Evolutionary conservation across 2,329 filamentous ascomycete genomes (phyloP), one percentile per base, ranked within the genome.

Genomic region (Trichoderma hamatum): DNA sequence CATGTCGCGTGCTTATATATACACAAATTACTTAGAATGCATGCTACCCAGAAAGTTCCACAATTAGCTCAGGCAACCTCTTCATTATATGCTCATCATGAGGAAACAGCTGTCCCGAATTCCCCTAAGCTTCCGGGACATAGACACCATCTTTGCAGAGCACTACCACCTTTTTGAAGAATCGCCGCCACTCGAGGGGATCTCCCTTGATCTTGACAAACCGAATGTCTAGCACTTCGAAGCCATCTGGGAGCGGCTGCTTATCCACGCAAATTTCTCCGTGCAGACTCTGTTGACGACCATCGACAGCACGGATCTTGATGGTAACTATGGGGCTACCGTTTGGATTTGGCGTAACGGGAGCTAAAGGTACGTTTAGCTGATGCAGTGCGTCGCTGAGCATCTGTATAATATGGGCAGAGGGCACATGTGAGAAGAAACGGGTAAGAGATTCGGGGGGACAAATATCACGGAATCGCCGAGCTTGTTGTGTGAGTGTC

Each of bases 201-300:
- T 99, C 96, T 6, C 96, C 96, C 82, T 97, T 97, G 66, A 92
- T 86, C 82, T 99, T 99, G 73, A 96, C 88, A 77, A 99, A 98
- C 63, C 93, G 87, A 32, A 97, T 92, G 78, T 97, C 94, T 28
- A 94, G 85, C 36, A 95, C 80, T 70, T 92, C 90, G 72, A 80
- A 81, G 11, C 82, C 82, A 66, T 84, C 83, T 1, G 82, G 86
- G 72, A 90, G 84, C 52, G 80, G 78, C 76, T 88, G 88, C 79
- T 83, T 87, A 76, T 95, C 91, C 7, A 96, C 83, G 14, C 92
- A 82, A 56, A 96, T 89, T 75, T 92, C 90, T 14, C 93, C 93
- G 75, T 90, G 90, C 69, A 96, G 77, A 54, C 84, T 85, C 81
- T 95, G 93, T 72, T 88, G 84, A 56, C 93, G 84, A 5, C 88